Percentiles rank a stretch among this genome's conserved stretches.
Evolutionary conservation across 2,329 filamentous ascomycete genomes (phyloP).

Genomic region (Diaporthe destruens): DNA sequence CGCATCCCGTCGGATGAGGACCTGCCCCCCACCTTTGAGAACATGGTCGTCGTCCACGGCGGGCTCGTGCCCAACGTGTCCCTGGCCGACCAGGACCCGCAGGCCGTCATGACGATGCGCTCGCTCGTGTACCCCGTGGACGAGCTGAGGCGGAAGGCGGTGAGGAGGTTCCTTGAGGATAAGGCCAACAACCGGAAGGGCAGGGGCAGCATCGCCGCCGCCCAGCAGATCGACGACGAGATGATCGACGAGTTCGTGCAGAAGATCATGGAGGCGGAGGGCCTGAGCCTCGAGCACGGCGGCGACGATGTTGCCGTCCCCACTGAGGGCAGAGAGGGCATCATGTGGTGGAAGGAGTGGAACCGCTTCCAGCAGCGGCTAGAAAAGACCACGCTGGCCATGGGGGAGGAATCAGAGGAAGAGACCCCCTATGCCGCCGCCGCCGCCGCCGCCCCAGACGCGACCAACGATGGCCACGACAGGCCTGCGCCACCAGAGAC

Average conservation of each 20-base stretch:
- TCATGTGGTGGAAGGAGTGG: constrained; percentile 77
- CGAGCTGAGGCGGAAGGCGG: constrained; percentile 57
- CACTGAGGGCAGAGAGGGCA: constrained; percentile 63
- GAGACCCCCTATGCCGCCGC: background rate
- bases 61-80: constrained; percentile 83
- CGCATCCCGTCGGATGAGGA: constrained; percentile 56
- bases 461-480: constrained; percentile 47
- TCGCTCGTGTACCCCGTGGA: constrained; percentile 75
- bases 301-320: constrained; percentile 48
- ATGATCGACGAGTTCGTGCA: constrained; percentile 44
- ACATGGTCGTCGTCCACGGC: constrained; percentile 84
- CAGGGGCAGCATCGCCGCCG: constrained; percentile 39
- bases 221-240: constrained; percentile 40
- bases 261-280: constrained; percentile 39
- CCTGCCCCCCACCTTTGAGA: constrained; percentile 54
- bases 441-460: background rate
- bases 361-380: constrained; percentile 61
- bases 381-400: constrained; percentile 43
- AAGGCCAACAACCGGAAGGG: constrained; percentile 44
- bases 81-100: constrained; percentile 79
- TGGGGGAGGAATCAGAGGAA: background rate
- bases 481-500: constrained; percentile 56
- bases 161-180: constrained; percentile 53
- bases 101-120: constrained; percentile 92
- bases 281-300: constrained; percentile 36